Evolutionary conservation across 306 rosid species (phyloP), one percentile per base, ranked within the genome.

Genomic region (Lablab purpureus): DNA sequence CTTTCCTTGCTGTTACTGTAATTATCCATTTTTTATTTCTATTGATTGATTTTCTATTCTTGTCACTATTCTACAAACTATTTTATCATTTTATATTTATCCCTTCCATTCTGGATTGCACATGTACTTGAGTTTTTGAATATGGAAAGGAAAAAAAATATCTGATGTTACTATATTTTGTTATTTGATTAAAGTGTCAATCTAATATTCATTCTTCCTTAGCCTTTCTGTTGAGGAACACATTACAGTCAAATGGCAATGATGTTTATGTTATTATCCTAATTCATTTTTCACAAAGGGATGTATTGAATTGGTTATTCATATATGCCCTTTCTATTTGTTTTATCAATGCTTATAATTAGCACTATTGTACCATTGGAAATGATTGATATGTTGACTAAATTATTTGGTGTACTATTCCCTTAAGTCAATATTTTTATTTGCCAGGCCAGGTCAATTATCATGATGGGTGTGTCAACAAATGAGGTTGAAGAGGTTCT

Each of bases 381-480:
- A 34, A 40, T 28, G 71, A 28, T 63, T 51, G 55, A 12, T 54
- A n/a, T 54, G 28, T 71, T 64, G 27, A 64, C 62, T 51, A 46
- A 36, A 63, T 60, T 77, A 19, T 60, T 66, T 74, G 40, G 58
- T 25, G 36, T 68, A 23, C 64, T 56, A 15, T 65, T 55, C 25
- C 37, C 75, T n/a, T 70, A 60, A 84, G 47, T 59, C 10, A 4
- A 17, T 72, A 6, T 55, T 70, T 63, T 82, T 59, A 76, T 50
- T 77, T 56, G 73, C 75, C 84, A 95, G 99, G 93, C 83, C 6
- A 90, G 85, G 86, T 79, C 94, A 72, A 89, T 95, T 76, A 83
- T 90, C 83, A 93, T 95, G 99, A 91, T 92, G 99, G 99, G 99
- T 54, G 97, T 87, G 58, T 79, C 87, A 43, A 80, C 86, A 72